Conservation (phyloP, 129 eudicot genomes). For the Erigeron canadensis region DNA sequence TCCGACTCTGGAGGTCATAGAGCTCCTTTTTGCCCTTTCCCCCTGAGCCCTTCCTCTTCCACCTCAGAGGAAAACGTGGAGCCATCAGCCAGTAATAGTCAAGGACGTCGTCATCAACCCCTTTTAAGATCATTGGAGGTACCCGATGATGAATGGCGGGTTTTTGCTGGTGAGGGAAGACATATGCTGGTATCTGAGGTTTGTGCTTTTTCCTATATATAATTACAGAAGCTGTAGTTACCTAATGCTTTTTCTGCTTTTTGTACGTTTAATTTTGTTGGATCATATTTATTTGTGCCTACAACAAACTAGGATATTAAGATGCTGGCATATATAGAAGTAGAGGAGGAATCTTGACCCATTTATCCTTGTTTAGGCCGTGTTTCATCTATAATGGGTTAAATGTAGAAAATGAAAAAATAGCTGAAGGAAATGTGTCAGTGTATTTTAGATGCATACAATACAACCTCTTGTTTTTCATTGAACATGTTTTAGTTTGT, state of each 20-base stretch:
- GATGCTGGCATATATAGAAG: no score
- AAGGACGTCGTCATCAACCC: conserved; percentile 38
- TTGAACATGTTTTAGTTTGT: no score
- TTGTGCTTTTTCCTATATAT: conserved; percentile 12
- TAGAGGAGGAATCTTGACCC: no score
- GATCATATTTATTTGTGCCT: background rate
- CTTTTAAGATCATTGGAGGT: conserved; percentile 50
- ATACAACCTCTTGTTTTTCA: no score
- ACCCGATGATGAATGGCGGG: conserved; percentile 60
- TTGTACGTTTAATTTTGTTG: background rate
- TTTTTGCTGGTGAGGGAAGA: conserved; percentile 60
- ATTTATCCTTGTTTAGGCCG: no score
- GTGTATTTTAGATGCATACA: no score
- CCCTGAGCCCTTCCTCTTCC: conserved; percentile 46
- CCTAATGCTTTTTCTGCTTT: background rate
- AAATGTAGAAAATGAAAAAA: no score
- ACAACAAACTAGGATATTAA: background rate
- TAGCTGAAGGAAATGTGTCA: no score
- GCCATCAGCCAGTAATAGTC: conserved; percentile 34
- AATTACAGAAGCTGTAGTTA: background rate
- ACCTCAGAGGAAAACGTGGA: conserved; percentile 40
- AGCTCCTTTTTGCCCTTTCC: conserved; percentile 36
- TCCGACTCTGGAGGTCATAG: conserved; percentile 51
- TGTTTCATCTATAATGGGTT: no score
- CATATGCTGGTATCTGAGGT: conserved; percentile 67